These are phyloP conservation scores for Aspergillus steynii DNA, from an alignment of 495 filamentous ascomycete genomes.

Conservation along the genomic window DNA sequence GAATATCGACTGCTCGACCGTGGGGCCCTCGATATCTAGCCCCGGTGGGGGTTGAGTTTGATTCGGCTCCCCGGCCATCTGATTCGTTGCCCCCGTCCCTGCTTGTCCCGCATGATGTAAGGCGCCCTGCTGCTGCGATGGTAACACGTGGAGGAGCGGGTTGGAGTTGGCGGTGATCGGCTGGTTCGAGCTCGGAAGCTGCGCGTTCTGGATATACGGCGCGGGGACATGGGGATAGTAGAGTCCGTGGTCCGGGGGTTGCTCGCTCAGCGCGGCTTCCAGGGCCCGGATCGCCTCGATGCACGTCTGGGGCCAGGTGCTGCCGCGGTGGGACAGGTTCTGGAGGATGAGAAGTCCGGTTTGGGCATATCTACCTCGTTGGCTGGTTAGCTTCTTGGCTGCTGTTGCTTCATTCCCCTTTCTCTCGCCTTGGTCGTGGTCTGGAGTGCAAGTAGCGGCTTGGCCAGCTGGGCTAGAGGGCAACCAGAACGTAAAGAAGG, in stretches of 20 bases:
- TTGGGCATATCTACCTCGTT: conserved; percentile 31
- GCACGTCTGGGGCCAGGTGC: conserved; percentile 43
- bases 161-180: not conserved
- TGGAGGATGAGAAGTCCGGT: conserved; percentile 35
- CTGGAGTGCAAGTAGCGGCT: not conserved
- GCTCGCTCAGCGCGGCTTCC: conserved; percentile 32
- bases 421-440: not conserved
- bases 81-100: not conserved
- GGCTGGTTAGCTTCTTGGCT: conserved; percentile 1
- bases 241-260: conserved; percentile 1
- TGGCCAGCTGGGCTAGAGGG: not conserved
- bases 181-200: not conserved
- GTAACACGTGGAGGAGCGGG: not conserved
- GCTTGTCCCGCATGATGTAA: not conserved
- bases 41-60: not conserved
- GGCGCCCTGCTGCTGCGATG: not conserved
- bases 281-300: conserved; percentile 44
- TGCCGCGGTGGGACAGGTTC: conserved; percentile 36
- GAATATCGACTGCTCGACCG: not conserved
- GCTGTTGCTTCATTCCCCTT: not conserved
- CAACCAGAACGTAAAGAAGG: not conserved
- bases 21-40: not conserved
- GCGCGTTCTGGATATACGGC: not conserved
- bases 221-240: not conserved
- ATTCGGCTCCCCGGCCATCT: not conserved